Percentiles rank a stretch among this genome's conserved stretches.
phyloP scores from a whole-genome alignment of 2,329 filamentous ascomycete genomes.

The Arachnopeziza araneosa region DNA sequence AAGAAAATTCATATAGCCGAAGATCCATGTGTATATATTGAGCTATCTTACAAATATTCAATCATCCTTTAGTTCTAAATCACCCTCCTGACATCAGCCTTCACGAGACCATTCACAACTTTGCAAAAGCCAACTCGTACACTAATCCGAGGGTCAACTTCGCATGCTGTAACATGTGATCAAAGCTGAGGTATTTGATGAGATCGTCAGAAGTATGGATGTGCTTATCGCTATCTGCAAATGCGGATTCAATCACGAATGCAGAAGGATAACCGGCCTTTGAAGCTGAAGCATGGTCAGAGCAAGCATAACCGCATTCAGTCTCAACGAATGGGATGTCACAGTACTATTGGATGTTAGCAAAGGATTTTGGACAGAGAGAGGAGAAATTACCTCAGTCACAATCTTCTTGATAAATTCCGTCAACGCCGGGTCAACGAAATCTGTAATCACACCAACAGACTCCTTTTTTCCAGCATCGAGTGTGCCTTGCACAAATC shows the following conservation, averaged over 20 bases:
- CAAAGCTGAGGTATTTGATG: constrained; percentile 70
- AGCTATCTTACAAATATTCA: no score
- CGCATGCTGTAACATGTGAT: constrained; percentile 89
- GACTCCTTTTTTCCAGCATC: constrained; percentile 78
- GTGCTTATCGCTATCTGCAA: constrained; percentile 59
- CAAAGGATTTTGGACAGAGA: not conserved
- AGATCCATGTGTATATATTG: no score
- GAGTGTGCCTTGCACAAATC: constrained; percentile 75
- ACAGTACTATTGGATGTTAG: constrained; percentile 60
- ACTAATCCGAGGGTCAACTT: constrained; percentile 77
- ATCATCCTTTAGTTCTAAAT: no score
- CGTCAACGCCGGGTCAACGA: constrained; percentile 75
- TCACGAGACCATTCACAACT: constrained; percentile 29
- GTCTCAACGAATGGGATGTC: constrained; percentile 81
- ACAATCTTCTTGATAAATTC: constrained; percentile 88
- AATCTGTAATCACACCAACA: constrained; percentile 91
- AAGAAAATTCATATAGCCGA: no score
- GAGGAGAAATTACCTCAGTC: constrained; percentile 45
- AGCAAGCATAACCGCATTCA: constrained; percentile 83
- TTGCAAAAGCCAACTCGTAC: constrained; percentile 76
- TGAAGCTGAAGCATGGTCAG: constrained; percentile 66
- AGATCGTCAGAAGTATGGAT: constrained; percentile 67
- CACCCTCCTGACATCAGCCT: no score
- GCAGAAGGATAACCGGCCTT: constrained; percentile 71
- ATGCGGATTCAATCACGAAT: constrained; percentile 71